Conservation (phyloP, 768 basidiomycete genomes). For the Rhodotorula sphaerocarpa region DNA sequence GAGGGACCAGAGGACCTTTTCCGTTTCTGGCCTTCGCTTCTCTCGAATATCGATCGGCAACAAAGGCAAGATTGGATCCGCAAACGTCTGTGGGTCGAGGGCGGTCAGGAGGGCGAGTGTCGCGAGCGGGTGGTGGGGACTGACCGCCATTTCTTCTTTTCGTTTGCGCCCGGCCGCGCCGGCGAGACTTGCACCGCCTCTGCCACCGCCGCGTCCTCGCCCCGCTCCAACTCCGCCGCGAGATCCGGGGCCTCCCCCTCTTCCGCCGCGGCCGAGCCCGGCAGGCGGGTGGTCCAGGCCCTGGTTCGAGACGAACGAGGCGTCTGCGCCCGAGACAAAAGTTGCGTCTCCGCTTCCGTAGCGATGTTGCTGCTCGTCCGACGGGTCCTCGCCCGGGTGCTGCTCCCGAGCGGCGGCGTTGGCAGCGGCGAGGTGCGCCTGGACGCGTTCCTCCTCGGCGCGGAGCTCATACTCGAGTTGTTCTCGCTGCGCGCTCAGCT, state of each 20-base stretch:
- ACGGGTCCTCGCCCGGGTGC: background rate
- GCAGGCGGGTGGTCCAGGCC: background rate
- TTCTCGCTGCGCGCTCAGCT: slow-evolving; percentile 12
- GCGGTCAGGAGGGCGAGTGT: background rate
- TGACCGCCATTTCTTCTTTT: slow-evolving; percentile 29
- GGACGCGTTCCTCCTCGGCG: background rate
- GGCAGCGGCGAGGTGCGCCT: background rate
- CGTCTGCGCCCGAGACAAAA: slow-evolving; percentile 18
- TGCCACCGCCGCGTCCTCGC: background rate
- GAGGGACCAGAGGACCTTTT: slow-evolving; percentile 19
- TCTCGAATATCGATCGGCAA: slow-evolving; percentile 32
- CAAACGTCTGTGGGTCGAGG: slow-evolving; percentile 14
- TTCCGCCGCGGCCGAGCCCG: background rate
- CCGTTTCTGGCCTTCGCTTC: slow-evolving; percentile 17
- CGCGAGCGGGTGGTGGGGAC: background rate
- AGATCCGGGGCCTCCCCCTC: background rate
- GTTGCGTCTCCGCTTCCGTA: slow-evolving; percentile 7
- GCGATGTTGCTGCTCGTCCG: too few relatives aligned
- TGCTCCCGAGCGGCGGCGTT: too few relatives aligned
- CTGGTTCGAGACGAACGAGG: background rate
- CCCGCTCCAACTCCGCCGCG: slow-evolving; percentile 2
- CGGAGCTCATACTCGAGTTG: background rate
- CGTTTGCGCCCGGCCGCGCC: background rate
- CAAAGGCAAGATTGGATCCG: slow-evolving; percentile 24
- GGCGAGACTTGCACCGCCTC: background rate